Evolutionary conservation across 768 basidiomycete genomes (phyloP), one percentile per base, ranked within the genome.

Genomic region (Glaciozyma martinii): DNA sequence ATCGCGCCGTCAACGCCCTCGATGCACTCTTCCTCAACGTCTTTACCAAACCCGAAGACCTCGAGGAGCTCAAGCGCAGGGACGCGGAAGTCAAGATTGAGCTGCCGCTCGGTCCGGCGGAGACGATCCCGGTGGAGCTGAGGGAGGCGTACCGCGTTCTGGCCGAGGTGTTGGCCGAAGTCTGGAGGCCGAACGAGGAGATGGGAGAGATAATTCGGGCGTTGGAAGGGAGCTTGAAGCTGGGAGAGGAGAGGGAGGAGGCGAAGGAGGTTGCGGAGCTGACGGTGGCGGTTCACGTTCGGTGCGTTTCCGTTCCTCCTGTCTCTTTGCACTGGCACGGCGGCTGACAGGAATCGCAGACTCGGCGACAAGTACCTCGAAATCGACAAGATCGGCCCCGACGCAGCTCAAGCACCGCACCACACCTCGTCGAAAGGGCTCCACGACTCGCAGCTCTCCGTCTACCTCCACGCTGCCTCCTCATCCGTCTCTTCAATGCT

Each of bases 331-430:
- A 0, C 15, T 50, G 2, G 25, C 4, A 50, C 7, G n/a, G 2
- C 25, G 18, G 25, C n/a, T 42, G 29, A 27, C 40, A 2, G n/a
- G 23, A 16, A 47, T 21, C 19, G 32, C 56, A 66, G 68, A 0
- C 62, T 70, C 21, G 68, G 68, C 56, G 68, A 70, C 65, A 70
- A 70, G 56, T 63, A 61, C 53, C 59, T 63, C 55, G 68, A 70
- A 32, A 27, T 44, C 1, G 62, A 61, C 33, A 56, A 50, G 29
- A 63, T 70, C 62, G 59, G 59, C 8, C 60, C 65, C 40, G 30
- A n/a, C 44, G 50, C 56, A 3, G 49, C 21, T 25, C n/a, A 27
- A 25, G 25, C 42, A 0, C 19, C 55, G 16, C 15, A 50, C 33
- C 1, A 46, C 32, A 46, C 50, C 8, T 37, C 58, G 0, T 10